Evolutionary conservation across 2,329 filamentous ascomycete species (phyloP).

Genomic region (Claviceps humidiphila): DNA sequence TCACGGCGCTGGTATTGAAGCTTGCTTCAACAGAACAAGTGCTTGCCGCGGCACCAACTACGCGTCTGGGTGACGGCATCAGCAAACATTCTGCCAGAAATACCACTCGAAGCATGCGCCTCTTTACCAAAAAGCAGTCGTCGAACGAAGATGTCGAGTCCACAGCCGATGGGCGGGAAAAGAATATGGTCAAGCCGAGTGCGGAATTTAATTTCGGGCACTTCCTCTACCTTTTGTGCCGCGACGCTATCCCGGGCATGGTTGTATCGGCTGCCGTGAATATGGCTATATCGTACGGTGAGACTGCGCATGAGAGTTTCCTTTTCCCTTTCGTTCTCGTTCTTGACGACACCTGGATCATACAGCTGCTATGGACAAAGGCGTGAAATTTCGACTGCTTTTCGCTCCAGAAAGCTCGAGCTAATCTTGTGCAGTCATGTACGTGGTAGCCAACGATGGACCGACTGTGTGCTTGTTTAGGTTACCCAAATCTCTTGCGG

Average conservation of each 20-base stretch:
- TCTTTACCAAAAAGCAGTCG: neutral
- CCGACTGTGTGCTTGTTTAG: neutral
- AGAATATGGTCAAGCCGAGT: neutral
- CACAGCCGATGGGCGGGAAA: neutral
- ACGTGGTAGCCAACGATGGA: neutral
- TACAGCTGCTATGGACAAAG: too few species aligned
- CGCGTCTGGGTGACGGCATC: neutral
- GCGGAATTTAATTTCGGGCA: neutral
- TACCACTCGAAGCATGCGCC: neutral
- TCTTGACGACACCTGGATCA: neutral
- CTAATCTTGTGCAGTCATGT: conserved; percentile 1
- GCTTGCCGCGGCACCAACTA: neutral
- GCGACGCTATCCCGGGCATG: neutral
- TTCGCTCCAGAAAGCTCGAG: neutral
- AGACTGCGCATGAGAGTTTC: neutral
- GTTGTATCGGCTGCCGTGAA: neutral
- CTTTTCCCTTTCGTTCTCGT: neutral
- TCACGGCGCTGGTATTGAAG: neutral
- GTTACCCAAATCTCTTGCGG: neutral
- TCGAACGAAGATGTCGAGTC: neutral
- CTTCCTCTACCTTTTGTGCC: neutral
- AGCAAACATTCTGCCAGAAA: neutral
- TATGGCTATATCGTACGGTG: neutral
- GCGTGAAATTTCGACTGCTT: too few species aligned
- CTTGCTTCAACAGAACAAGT: neutral